These are phyloP conservation scores for Quercus glauca DNA, from an alignment of 306 rosid genomes.

Conservation along the genomic window DNA sequence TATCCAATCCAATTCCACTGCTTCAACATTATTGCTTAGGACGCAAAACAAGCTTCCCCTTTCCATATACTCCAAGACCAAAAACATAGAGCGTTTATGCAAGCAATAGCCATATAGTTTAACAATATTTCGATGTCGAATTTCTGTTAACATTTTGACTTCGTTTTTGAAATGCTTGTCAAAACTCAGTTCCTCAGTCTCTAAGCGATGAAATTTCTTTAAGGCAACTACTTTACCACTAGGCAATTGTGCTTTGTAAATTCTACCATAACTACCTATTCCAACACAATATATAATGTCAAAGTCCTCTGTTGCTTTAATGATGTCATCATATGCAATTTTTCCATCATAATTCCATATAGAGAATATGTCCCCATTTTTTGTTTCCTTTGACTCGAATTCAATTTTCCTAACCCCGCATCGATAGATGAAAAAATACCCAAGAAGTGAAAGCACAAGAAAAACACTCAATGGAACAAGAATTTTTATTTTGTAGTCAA, in stretches of 20 bases:
- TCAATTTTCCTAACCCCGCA: too few species aligned
- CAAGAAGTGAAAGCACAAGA: not conserved
- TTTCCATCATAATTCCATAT: too few species aligned
- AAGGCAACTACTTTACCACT: conserved; percentile 12
- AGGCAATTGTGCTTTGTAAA: conserved; percentile 11
- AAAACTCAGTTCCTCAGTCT: not conserved
- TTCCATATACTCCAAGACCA: conserved; percentile 23
- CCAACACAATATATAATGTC: conserved; percentile 1
- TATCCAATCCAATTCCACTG: conserved; percentile 5
- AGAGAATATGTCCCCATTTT: too few species aligned
- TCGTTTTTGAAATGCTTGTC: not conserved
- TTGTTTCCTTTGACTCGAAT: too few species aligned
- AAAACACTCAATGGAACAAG: not conserved
- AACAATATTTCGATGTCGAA: conserved; percentile 2
- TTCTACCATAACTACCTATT: not conserved
- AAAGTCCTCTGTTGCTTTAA: not conserved
- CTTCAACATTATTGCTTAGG: conserved; percentile 2
- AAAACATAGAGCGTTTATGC: conserved; percentile 14
- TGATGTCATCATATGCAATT: not conserved
- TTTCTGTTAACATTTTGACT: conserved; percentile 6
- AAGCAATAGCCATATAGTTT: conserved; percentile 24
- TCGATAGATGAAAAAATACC: too few species aligned
- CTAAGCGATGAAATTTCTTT: conserved; percentile 5
- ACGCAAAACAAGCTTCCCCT: conserved; percentile 5
- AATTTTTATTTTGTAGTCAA: not conserved